These are phyloP conservation scores for Collybia sp. DNA, from an alignment of 768 basidiomycete genomes.

Conservation along the genomic window DNA sequence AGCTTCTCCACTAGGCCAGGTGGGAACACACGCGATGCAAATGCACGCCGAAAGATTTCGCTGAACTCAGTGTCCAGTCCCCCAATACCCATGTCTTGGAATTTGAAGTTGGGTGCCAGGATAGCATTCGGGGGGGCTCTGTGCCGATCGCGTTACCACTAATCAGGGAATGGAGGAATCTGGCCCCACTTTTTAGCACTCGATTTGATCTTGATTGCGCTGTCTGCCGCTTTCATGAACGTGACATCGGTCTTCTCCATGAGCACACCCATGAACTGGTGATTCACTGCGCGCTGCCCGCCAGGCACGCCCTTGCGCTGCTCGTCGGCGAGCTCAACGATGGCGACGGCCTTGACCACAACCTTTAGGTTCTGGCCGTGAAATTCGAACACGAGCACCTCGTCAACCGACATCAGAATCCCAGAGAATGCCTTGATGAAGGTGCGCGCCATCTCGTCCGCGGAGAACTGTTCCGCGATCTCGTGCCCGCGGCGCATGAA, in stretches of 20 bases:
- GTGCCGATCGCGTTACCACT: neutral
- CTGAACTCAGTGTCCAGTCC: constrained; percentile 94
- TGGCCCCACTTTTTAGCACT: constrained; percentile 76
- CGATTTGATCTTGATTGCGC: constrained; percentile 85
- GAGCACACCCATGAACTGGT: constrained; percentile 58
- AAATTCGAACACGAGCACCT: constrained; percentile 82
- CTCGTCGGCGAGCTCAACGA: constrained; percentile 58
- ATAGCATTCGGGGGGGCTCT: constrained; percentile 94
- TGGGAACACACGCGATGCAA: constrained; percentile 98
- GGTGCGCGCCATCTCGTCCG: constrained; percentile 77
- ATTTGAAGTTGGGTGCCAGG: constrained; percentile 97
- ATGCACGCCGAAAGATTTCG: constrained; percentile 97
- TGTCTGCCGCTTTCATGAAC: constrained; percentile 78
- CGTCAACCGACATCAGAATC: constrained; percentile 62
- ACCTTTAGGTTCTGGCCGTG: constrained; percentile 81
- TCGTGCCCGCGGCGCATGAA: constrained; percentile 53
- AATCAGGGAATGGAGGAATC: neutral
- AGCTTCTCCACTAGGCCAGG: constrained; percentile 95
- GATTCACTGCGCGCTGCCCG: constrained; percentile 18
- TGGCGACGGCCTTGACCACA: constrained; percentile 51
- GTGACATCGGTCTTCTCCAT: constrained; percentile 93
- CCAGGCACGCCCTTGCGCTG: constrained; percentile 40
- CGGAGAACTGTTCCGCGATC: constrained; percentile 68
- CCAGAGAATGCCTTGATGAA: constrained; percentile 75
- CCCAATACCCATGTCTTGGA: constrained; percentile 99